Evolutionary conservation across 306 rosid genomes (phyloP), one percentile per base, ranked within the genome.

Genomic region (Casuarina cunninghamiana): DNA sequence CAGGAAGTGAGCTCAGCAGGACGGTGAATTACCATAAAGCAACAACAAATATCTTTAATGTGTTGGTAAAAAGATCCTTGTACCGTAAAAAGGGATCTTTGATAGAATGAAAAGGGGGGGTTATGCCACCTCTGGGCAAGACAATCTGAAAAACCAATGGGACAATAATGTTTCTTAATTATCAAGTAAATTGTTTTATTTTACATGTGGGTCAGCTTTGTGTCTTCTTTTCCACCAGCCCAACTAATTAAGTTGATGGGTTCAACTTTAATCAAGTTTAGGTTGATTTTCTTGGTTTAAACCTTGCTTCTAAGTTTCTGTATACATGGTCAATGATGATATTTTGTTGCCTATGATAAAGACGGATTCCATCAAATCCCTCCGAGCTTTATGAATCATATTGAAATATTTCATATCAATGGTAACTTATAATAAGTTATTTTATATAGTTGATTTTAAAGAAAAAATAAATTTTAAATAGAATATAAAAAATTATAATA

Each of bases 111-210:
- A 32, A 81, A 79, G 78, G 81, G 32, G 43, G 75, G 87, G 83
- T 78, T 83, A 46, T 84, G 86, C 82, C 83, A 83, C 87, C 88
- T 88, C 73, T 88, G 87, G 53, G 78, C 83, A 76, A 70, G 78
- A 81, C 93, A 86, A 54, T 50, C 67, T 54, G 77, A 79, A 78
- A 86, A 86, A 84, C 85, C 54, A 65, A 53, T 15, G 73, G 60
- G 87, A 81, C 77, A 73, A 83, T 62, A 71, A 71, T 48, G 67
- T 82, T 76, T 78, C 74, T 77, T 71, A 71, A 82, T 80, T 39
- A 82, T 75, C 48, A 35, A 75, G 38, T 13, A 74, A 62, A 61
- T 50, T 44, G 9, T 49, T 54, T 77, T 69, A 75, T 73, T 44
- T 74, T 60, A 55, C 17, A 53, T 75, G 41, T 72, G 76, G 69